Base-by-base conservation (phyloP, 1,284 basidiomycete species). In the Microbotryum lychnidis-dioicae region DNA sequence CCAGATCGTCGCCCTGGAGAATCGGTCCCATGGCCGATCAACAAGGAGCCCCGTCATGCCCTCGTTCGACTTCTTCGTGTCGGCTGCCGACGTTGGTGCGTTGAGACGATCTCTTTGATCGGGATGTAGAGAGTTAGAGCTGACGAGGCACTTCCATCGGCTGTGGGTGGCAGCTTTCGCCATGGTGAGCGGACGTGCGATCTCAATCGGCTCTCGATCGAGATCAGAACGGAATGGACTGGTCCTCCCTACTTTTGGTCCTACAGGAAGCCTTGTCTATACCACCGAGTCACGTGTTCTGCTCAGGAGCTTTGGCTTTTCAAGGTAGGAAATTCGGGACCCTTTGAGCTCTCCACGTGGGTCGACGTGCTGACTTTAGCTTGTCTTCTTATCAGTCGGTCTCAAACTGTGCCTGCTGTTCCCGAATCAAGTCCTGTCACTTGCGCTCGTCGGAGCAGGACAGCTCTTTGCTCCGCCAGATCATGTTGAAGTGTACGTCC, bases 331-430 rank as follows among this genome's bases (percentile, higher is more conserved):
- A 9, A 8, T 8, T 7, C 6, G 6, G 29, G 9, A 31, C 29
- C 5, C 29, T 8, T 31, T 31, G 6, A 6, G 29, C 29, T 31
- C 29, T 31, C 29, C 29, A 31, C 9, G 1, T 14, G 12, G 56
- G 25, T n/a, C 27, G 42, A 52, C 6, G 33, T 9, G 21, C 27
- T 23, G 12, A 14, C 29, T 31, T 31, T 1, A 31, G 5, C 29
- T 31, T 31, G 0, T 8, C 3, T 7, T n/a, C 1, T 25, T 6
- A 9, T 8, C 55, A 62, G 58, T 60, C 29, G 62, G 57, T 0
- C 33, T 67, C 48, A 62, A 67, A 23, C 46, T 64, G 46, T 21
- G 50, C 29, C 47, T 67, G 44, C 45, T 67, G 8, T 64, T 64
- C 57, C 62, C 65, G 8, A 7, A 23, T 9, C 65, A 57, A n/a